A percentile compares a stretch with the other conserved stretches of the same genome.
Evolutionary conservation across 2,329 filamentous ascomycete genomes (phyloP).

Genomic region (Microcyclosporella mali): DNA sequence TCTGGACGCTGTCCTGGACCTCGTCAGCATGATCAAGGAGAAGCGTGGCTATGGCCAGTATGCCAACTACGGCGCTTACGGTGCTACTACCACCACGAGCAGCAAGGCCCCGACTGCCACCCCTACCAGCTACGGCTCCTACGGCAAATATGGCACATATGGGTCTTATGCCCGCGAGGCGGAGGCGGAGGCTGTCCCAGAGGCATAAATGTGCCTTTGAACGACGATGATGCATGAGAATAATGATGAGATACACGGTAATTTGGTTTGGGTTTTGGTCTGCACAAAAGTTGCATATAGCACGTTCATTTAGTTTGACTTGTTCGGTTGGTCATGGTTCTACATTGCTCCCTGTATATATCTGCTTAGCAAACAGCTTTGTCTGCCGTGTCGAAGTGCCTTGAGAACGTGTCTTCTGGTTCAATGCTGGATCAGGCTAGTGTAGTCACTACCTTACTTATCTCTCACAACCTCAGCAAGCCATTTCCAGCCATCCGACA

Average conservation of each 20-base stretch:
- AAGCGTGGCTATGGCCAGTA: constrained; percentile 4
- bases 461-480: too few relatives aligned
- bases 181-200: neutral
- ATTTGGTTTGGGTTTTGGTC: neutral
- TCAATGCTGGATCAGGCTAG: too few relatives aligned
- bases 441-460: too few relatives aligned
- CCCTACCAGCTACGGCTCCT: constrained; percentile 1
- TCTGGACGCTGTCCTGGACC: constrained; percentile 6
- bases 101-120: neutral
- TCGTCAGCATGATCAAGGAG: constrained; percentile 6
- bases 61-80: constrained; percentile 4
- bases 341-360: too few relatives aligned
- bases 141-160: neutral
- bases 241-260: neutral
- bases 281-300: too few relatives aligned
- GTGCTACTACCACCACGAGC: neutral
- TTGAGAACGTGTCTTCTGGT: too few relatives aligned
- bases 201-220: neutral
- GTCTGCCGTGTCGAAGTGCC: too few relatives aligned
- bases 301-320: too few relatives aligned
- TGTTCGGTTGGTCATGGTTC: too few relatives aligned
- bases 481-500: too few relatives aligned
- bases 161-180: neutral
- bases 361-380: too few relatives aligned
- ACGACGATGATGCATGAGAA: neutral